Percentiles rank a stretch among this genome's conserved stretches.
Conservation (phyloP, 169 alveolate genomes). For the Babesia ovis region DNA sequence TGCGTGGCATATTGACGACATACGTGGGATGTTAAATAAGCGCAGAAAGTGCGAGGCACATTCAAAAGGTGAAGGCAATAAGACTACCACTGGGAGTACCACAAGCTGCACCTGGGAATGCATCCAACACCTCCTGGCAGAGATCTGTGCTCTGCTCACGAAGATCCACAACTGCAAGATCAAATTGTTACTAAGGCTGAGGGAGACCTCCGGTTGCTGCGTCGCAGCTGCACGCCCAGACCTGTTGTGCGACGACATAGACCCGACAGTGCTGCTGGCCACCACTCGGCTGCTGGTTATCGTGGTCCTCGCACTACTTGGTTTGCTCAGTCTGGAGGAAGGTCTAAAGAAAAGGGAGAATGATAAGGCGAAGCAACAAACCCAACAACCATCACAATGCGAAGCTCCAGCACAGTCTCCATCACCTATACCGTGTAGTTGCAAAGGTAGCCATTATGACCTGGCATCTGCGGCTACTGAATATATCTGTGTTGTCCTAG, state of each 20-base stretch:
- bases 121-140: background rate
- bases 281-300: background rate
- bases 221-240: background rate
- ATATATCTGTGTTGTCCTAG: background rate
- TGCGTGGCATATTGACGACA: background rate
- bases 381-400: background rate
- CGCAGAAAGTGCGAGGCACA: background rate
- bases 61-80: background rate
- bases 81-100: background rate
- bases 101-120: constrained; percentile 1
- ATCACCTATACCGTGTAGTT: background rate
- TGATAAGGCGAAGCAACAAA: background rate
- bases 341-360: background rate
- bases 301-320: background rate
- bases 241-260: background rate
- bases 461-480: background rate
- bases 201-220: background rate
- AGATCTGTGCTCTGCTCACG: background rate
- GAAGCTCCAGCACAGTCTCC: background rate
- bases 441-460: background rate
- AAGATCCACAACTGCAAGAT: background rate
- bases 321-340: constrained; percentile 3
- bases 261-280: background rate
- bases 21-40: background rate
- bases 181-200: background rate